A percentile compares a stretch with the other conserved stretches of the same genome.
These are phyloP conservation scores for Podospora comata DNA, from an alignment of 495 filamentous ascomycete species.

Conservation along the genomic window DNA sequence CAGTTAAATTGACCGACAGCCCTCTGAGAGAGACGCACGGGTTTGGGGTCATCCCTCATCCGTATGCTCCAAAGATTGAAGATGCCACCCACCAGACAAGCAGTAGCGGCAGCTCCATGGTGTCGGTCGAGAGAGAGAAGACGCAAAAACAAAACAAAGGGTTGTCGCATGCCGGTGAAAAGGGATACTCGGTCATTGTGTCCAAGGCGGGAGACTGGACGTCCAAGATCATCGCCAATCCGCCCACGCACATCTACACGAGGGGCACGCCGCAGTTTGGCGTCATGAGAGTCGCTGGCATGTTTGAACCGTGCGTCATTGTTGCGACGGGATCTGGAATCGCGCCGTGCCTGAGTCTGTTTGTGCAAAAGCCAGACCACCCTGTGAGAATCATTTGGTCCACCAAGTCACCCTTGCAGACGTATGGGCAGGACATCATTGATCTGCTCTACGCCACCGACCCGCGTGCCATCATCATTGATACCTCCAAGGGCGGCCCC, in stretches of 20 bases:
- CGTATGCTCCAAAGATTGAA: slow-evolving; percentile 21
- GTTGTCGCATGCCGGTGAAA: slow-evolving; percentile 53
- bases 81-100: slow-evolving; percentile 54
- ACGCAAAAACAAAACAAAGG: slow-evolving; percentile 41
- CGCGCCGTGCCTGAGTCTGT: slow-evolving; percentile 59
- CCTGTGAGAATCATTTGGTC: slow-evolving; percentile 52
- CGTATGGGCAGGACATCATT: slow-evolving; percentile 46
- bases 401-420: slow-evolving; percentile 40
- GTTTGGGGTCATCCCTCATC: slow-evolving; percentile 70
- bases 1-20: slow-evolving; percentile 52
- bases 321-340: slow-evolving; percentile 86
- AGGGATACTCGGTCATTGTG: slow-evolving; percentile 68
- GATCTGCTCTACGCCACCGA: slow-evolving; percentile 44
- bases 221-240: slow-evolving; percentile 56
- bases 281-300: slow-evolving; percentile 66
- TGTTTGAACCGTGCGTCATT: slow-evolving; percentile 67
- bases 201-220: slow-evolving; percentile 90
- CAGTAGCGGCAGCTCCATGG: slow-evolving; percentile 43
- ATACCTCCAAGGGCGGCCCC: slow-evolving; percentile 42
- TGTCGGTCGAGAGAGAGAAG: background rate
- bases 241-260: slow-evolving; percentile 57
- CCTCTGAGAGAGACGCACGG: slow-evolving; percentile 76
- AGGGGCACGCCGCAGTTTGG: slow-evolving; percentile 58
- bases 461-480: slow-evolving; percentile 48
- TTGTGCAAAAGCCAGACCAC: slow-evolving; percentile 40